A percentile compares a stretch with the other conserved stretches of the same genome.
Conservation (phyloP, 352 stramenopile genomes). For the Saprolegnia diclina region DNA sequence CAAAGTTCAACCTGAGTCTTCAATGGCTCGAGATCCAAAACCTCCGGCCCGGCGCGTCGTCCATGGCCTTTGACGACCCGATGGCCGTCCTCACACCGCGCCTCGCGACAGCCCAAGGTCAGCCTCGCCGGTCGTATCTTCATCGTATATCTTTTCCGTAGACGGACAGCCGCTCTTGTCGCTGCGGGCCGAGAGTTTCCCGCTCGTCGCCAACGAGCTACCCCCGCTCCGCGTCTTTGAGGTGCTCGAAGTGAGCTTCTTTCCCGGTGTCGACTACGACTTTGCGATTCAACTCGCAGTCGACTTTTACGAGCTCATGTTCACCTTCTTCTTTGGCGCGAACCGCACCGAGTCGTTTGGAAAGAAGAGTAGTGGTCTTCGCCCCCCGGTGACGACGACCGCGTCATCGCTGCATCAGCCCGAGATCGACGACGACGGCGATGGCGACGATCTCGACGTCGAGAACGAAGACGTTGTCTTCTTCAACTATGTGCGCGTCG, state of each 20-base stretch:
- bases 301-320: constrained; percentile 78
- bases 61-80: constrained; percentile 66
- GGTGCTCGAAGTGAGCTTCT: constrained; percentile 75
- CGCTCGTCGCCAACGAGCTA: constrained; percentile 51
- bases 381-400: neutral
- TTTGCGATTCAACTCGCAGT: constrained; percentile 76
- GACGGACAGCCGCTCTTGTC: constrained; percentile 58
- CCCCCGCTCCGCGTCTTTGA: constrained; percentile 70
- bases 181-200: constrained; percentile 65
- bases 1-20: constrained; percentile 66
- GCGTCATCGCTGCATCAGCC: neutral
- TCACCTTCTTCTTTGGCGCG: constrained; percentile 76
- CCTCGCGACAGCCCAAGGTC: constrained; percentile 26
- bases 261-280: constrained; percentile 74
- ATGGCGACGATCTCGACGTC: neutral
- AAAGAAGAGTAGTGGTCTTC: neutral
- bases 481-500: constrained; percentile 80
- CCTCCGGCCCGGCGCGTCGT: constrained; percentile 58
- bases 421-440: neutral
- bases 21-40: constrained; percentile 83
- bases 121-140: neutral
- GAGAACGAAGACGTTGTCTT: constrained; percentile 57
- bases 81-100: constrained; percentile 68
- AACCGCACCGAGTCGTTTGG: constrained; percentile 10
- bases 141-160: neutral